Evolutionary conservation across 768 basidiomycete genomes (phyloP), one percentile per base, ranked within the genome.

Genomic region (Boletus patriciae): DNA sequence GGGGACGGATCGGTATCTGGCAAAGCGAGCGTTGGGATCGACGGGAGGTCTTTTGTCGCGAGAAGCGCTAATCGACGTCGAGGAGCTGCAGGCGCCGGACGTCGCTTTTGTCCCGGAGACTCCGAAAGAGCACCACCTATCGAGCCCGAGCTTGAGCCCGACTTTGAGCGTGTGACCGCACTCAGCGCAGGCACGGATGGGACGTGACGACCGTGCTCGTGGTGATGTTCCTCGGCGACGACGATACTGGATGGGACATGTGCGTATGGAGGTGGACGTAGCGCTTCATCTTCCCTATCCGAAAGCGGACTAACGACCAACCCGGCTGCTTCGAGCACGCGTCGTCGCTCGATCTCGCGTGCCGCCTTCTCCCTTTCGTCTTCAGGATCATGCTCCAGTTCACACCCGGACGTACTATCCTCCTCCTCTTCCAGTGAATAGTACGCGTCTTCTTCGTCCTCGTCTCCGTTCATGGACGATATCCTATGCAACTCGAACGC

Each of bases 321-420:
- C 3, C 95, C 95, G 0, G 94, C 94, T 0, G 92, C 90, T 66
- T 92, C 85, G n/a, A 98, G 76, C 8, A 97, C 92, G 19, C 87
- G 80, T 62, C 84, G 84, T 21, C 92, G 79, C 67, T 96, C 94
- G 18, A 80, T 73, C 54, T 86, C 92, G 31, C 91, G 83, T 18
- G 83, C 81, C 50, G 78, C 78, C 12, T 75, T 76, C 51, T 86
- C 83, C 18, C 4, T 53, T 42, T 80, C 78, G 36, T 61, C 64
- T 50, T 67, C 66, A 25, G 46, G 46, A 13, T 31, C 52, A 38
- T 37, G 13, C 10, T 40, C 50, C 37, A 42, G 43, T 38, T 44
- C 61, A 7, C 34, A 61, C 18, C 51, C 54, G 11, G 57, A 62
- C 8, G 54, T 51, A 10, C 54, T 70, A 16, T 63, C 68, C 13